These are phyloP conservation scores for Globisporangium abappressorium DNA, from an alignment of 352 stramenopile genomes.

Conservation along the genomic window DNA sequence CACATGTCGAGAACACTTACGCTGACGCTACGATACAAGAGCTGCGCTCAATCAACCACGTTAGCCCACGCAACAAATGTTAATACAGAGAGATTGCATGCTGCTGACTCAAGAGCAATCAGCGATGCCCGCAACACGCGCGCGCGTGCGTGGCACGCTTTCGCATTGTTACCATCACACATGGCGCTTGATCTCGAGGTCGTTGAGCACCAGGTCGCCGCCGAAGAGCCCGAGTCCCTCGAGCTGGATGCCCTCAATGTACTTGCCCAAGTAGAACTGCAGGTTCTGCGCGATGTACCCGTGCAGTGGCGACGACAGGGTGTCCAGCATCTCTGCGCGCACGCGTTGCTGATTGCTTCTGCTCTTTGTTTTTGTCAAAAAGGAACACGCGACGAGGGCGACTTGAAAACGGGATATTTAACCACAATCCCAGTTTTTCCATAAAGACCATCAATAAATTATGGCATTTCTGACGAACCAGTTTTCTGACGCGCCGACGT, in stretches of 20 bases:
- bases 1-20: no score
- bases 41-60: no score
- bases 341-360: no score
- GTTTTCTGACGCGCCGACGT: not conserved
- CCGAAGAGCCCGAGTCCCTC: constrained; percentile 83
- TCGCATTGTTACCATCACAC: constrained; percentile 43
- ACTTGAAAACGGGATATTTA: no score
- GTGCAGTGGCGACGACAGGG: constrained; percentile 80
- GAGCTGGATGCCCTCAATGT: constrained; percentile 87
- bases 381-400: no score
- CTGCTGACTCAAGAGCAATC: not conserved
- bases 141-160: not conserved
- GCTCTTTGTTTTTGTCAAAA: no score
- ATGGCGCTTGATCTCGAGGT: constrained; percentile 88
- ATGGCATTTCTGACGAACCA: not conserved
- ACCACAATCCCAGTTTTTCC: no score
- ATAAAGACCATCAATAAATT: no score
- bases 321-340: constrained; percentile 59
- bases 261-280: constrained; percentile 88
- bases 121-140: not conserved
- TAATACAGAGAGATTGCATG: no score
- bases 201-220: constrained; percentile 83
- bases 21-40: no score
- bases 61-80: no score
- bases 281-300: constrained; percentile 86